These are phyloP conservation scores for Podaxis sp. DNA, from an alignment of 768 basidiomycete genomes.

Conservation along the genomic window DNA sequence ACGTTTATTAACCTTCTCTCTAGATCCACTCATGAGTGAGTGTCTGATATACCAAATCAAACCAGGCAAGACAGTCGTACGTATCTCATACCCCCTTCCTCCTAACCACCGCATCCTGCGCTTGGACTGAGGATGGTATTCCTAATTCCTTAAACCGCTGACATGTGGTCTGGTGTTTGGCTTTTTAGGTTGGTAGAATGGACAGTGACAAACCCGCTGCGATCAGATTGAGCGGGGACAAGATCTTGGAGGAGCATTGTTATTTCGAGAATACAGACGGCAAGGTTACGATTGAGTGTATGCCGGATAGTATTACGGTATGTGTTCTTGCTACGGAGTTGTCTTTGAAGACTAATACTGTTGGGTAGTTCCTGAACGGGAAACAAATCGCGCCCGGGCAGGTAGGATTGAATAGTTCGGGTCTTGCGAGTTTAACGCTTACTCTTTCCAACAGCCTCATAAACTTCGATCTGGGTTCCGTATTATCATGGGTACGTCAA, in stretches of 20 bases:
- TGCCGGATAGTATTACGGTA: conserved; percentile 83
- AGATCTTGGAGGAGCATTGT: conserved; percentile 92
- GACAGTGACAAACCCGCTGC: conserved; percentile 81
- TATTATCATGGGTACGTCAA: conserved; percentile 81
- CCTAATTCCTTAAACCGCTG: not conserved
- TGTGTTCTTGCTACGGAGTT: conserved; percentile 24
- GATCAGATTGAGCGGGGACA: conserved; percentile 90
- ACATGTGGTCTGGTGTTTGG: not conserved
- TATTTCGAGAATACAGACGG: conserved; percentile 85
- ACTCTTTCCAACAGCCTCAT: conserved; percentile 47
- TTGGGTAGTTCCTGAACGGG: conserved; percentile 84
- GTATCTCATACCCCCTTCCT: conserved; percentile 22
- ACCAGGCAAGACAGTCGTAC: conserved; percentile 73
- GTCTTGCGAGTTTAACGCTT: conserved; percentile 3
- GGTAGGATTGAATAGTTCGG: conserved; percentile 40
- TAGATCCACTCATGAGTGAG: conserved; percentile 96
- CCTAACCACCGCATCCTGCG: not conserved
- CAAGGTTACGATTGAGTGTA: conserved; percentile 77
- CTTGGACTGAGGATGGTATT: not conserved
- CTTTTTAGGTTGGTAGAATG: conserved; percentile 74
- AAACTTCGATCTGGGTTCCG: conserved; percentile 94
- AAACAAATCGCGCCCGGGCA: conserved; percentile 78
- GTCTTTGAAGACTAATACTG: not conserved
- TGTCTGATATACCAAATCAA: conserved; percentile 93
- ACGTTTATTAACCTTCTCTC: conserved; percentile 16